phyloP scores from a whole-genome alignment of 2,329 filamentous ascomycete species.

The Trichoderma sp. region DNA sequence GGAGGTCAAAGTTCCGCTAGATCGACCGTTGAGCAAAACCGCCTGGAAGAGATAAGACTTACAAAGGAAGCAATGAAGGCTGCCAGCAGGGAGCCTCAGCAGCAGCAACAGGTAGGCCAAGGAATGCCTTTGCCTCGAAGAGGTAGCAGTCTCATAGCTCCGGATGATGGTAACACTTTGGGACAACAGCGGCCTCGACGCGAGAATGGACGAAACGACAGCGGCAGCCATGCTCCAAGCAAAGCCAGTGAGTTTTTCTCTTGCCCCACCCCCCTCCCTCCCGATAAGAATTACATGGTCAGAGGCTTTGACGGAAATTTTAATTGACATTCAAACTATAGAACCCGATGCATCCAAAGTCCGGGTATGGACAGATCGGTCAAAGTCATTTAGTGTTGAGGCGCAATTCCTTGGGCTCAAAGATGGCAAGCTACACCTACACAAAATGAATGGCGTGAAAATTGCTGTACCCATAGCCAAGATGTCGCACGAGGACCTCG shows the following conservation, averaged over 20 bases:
- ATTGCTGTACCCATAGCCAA: conserved; percentile 94
- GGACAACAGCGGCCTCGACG: conserved; percentile 68
- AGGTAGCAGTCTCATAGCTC: conserved; percentile 71
- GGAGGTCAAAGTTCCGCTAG: conserved; percentile 48
- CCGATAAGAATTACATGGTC: not conserved
- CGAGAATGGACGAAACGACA: conserved; percentile 62
- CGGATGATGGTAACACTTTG: conserved; percentile 64
- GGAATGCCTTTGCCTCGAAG: conserved; percentile 72
- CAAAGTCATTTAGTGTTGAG: conserved; percentile 94
- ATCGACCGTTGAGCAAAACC: conserved; percentile 73
- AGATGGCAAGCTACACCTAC: conserved; percentile 94
- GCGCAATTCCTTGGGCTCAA: conserved; percentile 92
- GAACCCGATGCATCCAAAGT: conserved; percentile 81
- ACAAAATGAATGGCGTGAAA: conserved; percentile 97
- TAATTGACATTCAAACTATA: conserved; percentile 34
- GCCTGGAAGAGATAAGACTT: conserved; percentile 76
- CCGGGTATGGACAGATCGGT: conserved; percentile 90
- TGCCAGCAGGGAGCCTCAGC: conserved; percentile 45
- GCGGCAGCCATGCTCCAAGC: conserved; percentile 50
- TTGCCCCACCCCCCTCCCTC: no score
- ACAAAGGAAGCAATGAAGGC: conserved; percentile 74
- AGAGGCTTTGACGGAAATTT: no score
- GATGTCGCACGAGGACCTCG: conserved; percentile 92
- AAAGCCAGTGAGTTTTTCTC: conserved; percentile 65
- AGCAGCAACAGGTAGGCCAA: conserved; percentile 63